These are phyloP conservation scores for Dimocarpus longan DNA, from an alignment of 345 rosid species.

Conservation along the genomic window DNA sequence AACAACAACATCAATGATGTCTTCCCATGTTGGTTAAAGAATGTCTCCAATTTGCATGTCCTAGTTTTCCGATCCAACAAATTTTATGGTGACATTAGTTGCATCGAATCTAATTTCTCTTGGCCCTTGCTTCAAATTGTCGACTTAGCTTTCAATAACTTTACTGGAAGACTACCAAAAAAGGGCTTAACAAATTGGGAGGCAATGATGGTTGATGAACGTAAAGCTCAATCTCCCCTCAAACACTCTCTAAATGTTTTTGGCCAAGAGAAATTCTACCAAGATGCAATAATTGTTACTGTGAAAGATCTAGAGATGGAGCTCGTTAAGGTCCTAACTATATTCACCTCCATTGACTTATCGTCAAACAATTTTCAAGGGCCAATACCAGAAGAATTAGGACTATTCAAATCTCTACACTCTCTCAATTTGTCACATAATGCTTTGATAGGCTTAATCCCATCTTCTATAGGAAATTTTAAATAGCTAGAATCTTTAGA, in stretches of 20 bases:
- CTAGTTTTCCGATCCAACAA: conserved; percentile 36
- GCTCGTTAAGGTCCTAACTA: conserved; percentile 41
- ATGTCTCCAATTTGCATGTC: conserved; percentile 30
- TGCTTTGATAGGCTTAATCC: conserved; percentile 24
- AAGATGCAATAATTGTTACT: conserved; percentile 40
- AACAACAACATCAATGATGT: conserved; percentile 34
- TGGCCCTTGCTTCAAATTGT: conserved; percentile 45
- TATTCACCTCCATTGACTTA: conserved; percentile 43
- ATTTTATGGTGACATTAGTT: conserved; percentile 19
- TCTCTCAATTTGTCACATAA: conserved; percentile 41
- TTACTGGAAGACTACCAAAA: conserved; percentile 27
- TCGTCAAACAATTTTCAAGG: conserved; percentile 39
- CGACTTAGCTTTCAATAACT: conserved; percentile 38
- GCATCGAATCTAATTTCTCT: background rate
- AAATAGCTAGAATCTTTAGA: conserved; percentile 33
- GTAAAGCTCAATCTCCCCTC: no score
- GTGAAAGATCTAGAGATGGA: conserved; percentile 43
- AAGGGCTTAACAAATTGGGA: conserved; percentile 27
- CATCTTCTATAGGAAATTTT: conserved; percentile 28
- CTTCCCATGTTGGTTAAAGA: conserved; percentile 41
- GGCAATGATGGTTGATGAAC: conserved; percentile 35
- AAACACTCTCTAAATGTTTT: no score
- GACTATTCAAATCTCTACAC: conserved; percentile 9
- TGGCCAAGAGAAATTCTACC: conserved; percentile 29
- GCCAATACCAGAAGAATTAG: conserved; percentile 29